phyloP scores from a whole-genome alignment of 371 early-diverging fungal genomes.

The Mortierella sp. region DNA sequence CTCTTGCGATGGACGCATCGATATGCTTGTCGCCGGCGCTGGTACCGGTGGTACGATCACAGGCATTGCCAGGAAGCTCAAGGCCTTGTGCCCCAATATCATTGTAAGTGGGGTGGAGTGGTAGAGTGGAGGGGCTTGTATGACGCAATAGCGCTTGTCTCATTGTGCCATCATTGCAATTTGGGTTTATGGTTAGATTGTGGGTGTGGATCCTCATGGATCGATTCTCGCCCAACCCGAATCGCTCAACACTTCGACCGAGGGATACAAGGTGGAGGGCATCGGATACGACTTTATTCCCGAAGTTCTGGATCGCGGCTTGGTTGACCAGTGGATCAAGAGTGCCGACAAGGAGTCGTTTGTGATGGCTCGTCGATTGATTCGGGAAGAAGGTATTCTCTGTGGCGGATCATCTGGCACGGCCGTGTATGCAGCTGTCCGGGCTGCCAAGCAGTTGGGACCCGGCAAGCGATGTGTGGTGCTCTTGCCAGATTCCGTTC shows the following conservation, averaged over 20 bases:
- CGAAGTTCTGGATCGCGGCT: slow-evolving; percentile 81
- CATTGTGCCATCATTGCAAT: too few species aligned
- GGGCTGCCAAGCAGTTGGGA: slow-evolving; percentile 85
- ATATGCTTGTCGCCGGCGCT: slow-evolving; percentile 96
- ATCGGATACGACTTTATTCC: slow-evolving; percentile 99
- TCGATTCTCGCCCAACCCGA: slow-evolving; percentile 94
- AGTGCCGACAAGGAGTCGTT: slow-evolving; percentile 94
- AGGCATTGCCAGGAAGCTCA: slow-evolving; percentile 93
- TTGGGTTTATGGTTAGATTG: slow-evolving; percentile 73
- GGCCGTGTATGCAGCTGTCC: slow-evolving; percentile 87
- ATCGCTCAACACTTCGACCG: slow-evolving; percentile 71
- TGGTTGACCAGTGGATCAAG: slow-evolving; percentile 96
- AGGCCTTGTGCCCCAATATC: slow-evolving; percentile 89
- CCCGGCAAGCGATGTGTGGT: slow-evolving; percentile 93
- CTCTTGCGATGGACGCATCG: slow-evolving; percentile 90
- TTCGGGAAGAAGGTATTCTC: slow-evolving; percentile 95
- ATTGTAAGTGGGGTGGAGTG: slow-evolving; percentile 63
- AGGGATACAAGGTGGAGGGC: slow-evolving; percentile 91
- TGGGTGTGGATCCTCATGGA: slow-evolving; percentile 95
- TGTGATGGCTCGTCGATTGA: slow-evolving; percentile 92
- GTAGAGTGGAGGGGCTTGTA: too few species aligned
- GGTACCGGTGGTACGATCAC: slow-evolving; percentile 98
- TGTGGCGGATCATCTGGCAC: slow-evolving; percentile 96
- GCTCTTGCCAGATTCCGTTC: slow-evolving; percentile 94
- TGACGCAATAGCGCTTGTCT: too few species aligned